phyloP scores from a whole-genome alignment of 1,139 yeast genomes.

The Fermentozyma sake region DNA sequence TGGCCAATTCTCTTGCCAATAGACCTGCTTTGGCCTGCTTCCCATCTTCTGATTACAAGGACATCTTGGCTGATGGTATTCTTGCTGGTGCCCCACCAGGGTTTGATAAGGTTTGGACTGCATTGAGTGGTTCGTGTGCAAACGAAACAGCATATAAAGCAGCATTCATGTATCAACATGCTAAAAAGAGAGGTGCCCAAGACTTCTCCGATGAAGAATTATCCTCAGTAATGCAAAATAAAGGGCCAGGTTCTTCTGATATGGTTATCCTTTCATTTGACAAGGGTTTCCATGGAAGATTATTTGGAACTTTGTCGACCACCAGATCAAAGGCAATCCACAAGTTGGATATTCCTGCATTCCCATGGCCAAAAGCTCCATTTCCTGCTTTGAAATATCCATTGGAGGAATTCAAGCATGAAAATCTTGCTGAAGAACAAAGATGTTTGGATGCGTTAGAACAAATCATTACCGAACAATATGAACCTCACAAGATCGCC shows the following conservation, averaged over 20 bases:
- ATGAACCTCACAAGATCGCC: conserved; percentile 49
- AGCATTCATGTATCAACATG: conserved; percentile 69
- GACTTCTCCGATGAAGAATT: conserved; percentile 56
- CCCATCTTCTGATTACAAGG: conserved; percentile 53
- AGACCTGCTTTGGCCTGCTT: conserved; percentile 76
- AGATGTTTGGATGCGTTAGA: conserved; percentile 58
- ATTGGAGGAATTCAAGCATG: conserved; percentile 45
- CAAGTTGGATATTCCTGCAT: conserved; percentile 71
- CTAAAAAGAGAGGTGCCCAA: conserved; percentile 50
- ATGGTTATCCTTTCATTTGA: conserved; percentile 66
- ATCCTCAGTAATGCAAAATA: conserved; percentile 58
- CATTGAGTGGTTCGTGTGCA: conserved; percentile 71
- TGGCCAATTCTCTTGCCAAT: conserved; percentile 64
- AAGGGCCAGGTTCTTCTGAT: conserved; percentile 65
- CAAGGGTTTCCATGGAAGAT: conserved; percentile 71
- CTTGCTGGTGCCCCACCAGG: conserved; percentile 70
- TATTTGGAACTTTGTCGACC: conserved; percentile 68
- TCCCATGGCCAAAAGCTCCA: conserved; percentile 74
- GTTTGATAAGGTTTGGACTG: conserved; percentile 61
- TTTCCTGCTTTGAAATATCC: conserved; percentile 67
- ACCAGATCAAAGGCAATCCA: conserved; percentile 75
- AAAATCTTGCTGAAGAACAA: conserved; percentile 57
- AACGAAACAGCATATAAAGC: conserved; percentile 77
- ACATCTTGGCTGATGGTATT: conserved; percentile 51
- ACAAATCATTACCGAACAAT: conserved; percentile 39